Conservation (phyloP, 768 basidiomycete genomes). For the Hydnomerulius pinastri region DNA sequence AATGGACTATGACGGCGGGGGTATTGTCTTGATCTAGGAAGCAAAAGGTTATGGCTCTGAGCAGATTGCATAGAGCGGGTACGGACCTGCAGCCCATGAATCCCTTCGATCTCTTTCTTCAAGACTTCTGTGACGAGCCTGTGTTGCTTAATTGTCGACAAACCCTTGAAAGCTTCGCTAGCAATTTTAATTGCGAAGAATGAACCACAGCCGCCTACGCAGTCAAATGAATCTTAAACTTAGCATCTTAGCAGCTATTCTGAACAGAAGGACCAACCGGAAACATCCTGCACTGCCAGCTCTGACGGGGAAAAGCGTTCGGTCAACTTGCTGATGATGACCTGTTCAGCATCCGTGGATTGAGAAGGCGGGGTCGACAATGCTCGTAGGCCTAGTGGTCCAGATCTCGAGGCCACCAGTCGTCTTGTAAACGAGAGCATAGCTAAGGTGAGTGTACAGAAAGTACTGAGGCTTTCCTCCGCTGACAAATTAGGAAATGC, state of each 20-base stretch:
- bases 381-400: constrained; percentile 28
- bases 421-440: constrained; percentile 39
- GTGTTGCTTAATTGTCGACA: constrained; percentile 92
- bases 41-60: constrained; percentile 6
- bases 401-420: constrained; percentile 25
- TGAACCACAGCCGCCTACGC: constrained; percentile 89
- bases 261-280: constrained; percentile 58
- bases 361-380: constrained; percentile 27
- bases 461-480: too few relatives aligned
- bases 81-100: constrained; percentile 92
- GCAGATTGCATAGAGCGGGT: background rate
- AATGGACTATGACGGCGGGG: constrained; percentile 16
- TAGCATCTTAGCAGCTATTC: background rate
- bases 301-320: constrained; percentile 77
- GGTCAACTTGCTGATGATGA: constrained; percentile 71
- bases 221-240: constrained; percentile 9
- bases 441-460: constrained; percentile 13
- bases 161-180: constrained; percentile 81
- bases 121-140: constrained; percentile 82
- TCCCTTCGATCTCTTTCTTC: constrained; percentile 86
- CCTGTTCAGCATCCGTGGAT: constrained; percentile 42
- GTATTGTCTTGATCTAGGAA: constrained; percentile 45
- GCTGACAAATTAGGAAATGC: background rate
- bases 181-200: constrained; percentile 94
- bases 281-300: constrained; percentile 91